Conservation (phyloP, 352 stramenopile genomes). For the Pythium brassicae region DNA sequence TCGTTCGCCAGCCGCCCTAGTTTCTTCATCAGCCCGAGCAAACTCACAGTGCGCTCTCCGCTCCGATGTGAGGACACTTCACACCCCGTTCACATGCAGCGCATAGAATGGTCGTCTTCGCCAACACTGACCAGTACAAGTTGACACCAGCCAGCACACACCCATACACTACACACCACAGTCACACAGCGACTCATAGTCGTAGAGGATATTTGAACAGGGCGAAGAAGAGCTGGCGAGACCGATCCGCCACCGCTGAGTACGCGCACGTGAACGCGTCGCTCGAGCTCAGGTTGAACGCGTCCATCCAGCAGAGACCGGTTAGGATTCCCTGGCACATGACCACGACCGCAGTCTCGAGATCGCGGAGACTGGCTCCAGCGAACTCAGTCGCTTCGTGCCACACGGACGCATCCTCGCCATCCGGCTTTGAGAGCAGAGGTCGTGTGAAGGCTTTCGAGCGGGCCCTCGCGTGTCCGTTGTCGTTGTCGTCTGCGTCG, state of each 20-base stretch:
- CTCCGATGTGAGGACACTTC: constrained; percentile 7
- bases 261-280: constrained; percentile 44
- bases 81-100: not conserved
- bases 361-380: constrained; percentile 17
- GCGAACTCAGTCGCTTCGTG: not conserved
- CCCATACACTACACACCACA: not conserved
- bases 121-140: not conserved
- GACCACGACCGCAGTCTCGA: constrained; percentile 37
- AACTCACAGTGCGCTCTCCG: constrained; percentile 32
- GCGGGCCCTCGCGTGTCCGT: not conserved
- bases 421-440: not conserved
- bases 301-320: constrained; percentile 66
- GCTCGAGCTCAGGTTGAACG: constrained; percentile 40
- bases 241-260: constrained; percentile 45
- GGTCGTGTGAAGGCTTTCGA: not conserved
- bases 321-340: constrained; percentile 48
- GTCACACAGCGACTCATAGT: not conserved
- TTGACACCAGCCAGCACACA: not conserved
- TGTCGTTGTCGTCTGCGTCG: not conserved
- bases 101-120: not conserved
- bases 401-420: not conserved
- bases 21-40: constrained; percentile 46
- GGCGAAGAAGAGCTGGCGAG: constrained; percentile 56
- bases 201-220: constrained; percentile 74
- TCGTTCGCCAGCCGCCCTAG: constrained; percentile 21